phyloP scores from a whole-genome alignment of 106 monocot genomes.

The Dendrobium huoshanense region DNA sequence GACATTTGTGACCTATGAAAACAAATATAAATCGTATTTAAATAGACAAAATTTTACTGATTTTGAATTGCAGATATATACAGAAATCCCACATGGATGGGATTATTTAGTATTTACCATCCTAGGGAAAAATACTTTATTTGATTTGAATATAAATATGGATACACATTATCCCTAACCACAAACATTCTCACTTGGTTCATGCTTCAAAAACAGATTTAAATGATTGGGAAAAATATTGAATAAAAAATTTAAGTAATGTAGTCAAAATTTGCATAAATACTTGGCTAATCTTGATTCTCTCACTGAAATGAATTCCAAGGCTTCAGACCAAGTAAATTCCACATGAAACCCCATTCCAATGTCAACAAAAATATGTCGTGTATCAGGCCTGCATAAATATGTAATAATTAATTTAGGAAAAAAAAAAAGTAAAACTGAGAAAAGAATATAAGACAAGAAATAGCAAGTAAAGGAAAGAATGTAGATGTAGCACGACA shows the following conservation, averaged over 20 bases:
- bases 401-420: slow-evolving; percentile 2
- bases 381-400: slow-evolving; percentile 59
- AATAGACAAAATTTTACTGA: background rate
- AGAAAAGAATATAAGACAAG: background rate
- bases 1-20: background rate
- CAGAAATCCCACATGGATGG: background rate
- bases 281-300: slow-evolving; percentile 81
- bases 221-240: background rate
- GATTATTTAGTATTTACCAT: background rate
- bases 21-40: background rate
- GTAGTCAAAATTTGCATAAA: background rate
- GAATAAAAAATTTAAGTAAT: background rate
- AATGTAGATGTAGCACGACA: background rate
- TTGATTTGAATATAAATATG: background rate
- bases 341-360: slow-evolving; percentile 97
- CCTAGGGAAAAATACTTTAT: background rate
- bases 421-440: background rate
- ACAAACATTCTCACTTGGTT: background rate
- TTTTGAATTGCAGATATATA: background rate
- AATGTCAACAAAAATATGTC: slow-evolving; percentile 86
- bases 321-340: slow-evolving; percentile 93
- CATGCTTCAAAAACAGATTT: background rate
- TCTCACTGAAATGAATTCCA: slow-evolving; percentile 69
- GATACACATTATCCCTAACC: background rate
- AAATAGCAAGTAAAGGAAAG: slow-evolving; percentile 1